Conservation (phyloP, 2,329 filamentous ascomycete species). For the Sporothrix globosa region DNA sequence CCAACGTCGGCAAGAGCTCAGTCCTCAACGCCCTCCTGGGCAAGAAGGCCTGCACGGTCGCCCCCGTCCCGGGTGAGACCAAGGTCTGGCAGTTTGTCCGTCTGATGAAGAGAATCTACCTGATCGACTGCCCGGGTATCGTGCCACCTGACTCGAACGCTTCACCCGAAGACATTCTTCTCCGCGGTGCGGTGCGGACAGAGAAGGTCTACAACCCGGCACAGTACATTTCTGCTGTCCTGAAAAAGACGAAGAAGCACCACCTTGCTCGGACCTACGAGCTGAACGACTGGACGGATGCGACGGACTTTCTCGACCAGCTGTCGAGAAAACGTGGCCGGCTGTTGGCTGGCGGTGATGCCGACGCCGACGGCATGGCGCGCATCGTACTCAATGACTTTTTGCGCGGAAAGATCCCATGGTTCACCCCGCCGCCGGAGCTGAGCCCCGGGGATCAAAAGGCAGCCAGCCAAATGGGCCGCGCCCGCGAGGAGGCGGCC, state of each 20-base stretch:
- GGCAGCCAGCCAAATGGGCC: conserved; percentile 60
- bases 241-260: conserved; percentile 77
- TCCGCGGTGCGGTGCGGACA: conserved; percentile 88
- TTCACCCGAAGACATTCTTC: conserved; percentile 81
- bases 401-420: conserved; percentile 90
- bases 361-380: conserved; percentile 90
- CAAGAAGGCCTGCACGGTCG: conserved; percentile 92
- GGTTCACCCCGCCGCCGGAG: conserved; percentile 83
- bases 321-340: conserved; percentile 85
- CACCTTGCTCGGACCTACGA: conserved; percentile 95
- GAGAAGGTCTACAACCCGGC: conserved; percentile 97
- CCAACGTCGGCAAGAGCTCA: conserved; percentile 93
- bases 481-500: conserved; percentile 85
- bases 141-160: conserved; percentile 87
- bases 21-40: conserved; percentile 93
- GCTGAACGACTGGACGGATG: conserved; percentile 74
- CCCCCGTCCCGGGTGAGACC: conserved; percentile 89
- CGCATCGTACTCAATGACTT: conserved; percentile 98
- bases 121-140: conserved; percentile 96
- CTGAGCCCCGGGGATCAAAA: conserved; percentile 56
- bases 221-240: conserved; percentile 86
- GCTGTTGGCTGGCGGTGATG: conserved; percentile 80
- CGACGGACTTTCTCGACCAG: conserved; percentile 82
- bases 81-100: conserved; percentile 64
- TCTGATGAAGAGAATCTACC: conserved; percentile 74